phyloP scores from a whole-genome alignment of 257 asterid genomes.

The Primulina huaijiensis region DNA sequence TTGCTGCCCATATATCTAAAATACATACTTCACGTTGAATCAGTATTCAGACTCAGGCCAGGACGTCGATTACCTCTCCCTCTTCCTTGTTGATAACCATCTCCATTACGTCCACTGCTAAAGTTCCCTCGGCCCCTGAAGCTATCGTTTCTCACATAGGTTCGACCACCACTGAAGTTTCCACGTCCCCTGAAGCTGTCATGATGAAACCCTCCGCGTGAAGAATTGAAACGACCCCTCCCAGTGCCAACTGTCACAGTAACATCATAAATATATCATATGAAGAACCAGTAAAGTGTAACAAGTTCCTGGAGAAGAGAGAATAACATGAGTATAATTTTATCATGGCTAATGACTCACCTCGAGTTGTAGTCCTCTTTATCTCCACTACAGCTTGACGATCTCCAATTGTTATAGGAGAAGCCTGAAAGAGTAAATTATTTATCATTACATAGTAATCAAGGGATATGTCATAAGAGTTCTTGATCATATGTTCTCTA shows the following conservation, averaged over 20 bases:
- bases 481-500: neutral
- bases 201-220: constrained; percentile 62
- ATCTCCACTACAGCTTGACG: constrained; percentile 67
- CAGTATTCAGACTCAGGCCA: constrained; percentile 27
- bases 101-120: constrained; percentile 35
- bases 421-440: constrained; percentile 44
- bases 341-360: constrained; percentile 28
- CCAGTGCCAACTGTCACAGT: constrained; percentile 47
- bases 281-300: constrained; percentile 11
- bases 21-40: constrained; percentile 21
- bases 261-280: constrained; percentile 8
- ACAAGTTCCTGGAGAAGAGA: constrained; percentile 4
- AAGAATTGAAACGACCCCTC: constrained; percentile 52
- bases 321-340: neutral
- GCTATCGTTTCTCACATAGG: constrained; percentile 56
- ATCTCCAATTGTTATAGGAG: constrained; percentile 61
- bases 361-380: constrained; percentile 79
- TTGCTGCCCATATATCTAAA: constrained; percentile 19
- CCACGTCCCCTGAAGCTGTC: constrained; percentile 63
- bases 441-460: neutral
- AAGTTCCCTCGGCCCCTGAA: constrained; percentile 50
- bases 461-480: constrained; percentile 7
- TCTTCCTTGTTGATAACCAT: constrained; percentile 48
- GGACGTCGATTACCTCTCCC: constrained; percentile 38
- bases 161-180: constrained; percentile 45